Conservation (phyloP, 805 yeast species). For the Monosporozyma yasuniensis region DNA sequence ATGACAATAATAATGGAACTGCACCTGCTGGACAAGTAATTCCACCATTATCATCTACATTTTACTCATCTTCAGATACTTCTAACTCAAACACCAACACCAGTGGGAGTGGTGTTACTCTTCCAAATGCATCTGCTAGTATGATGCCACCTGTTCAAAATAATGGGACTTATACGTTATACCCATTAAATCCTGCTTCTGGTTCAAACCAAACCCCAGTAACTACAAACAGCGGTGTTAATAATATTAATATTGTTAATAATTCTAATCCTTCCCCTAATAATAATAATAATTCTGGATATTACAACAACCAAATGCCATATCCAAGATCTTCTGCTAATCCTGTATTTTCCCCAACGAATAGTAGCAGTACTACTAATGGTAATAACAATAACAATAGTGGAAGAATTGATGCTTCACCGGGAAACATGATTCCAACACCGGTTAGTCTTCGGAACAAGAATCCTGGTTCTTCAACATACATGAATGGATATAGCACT, state of each 20-base stretch:
- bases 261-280: not conserved
- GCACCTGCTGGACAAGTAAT: not conserved
- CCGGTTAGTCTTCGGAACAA: not conserved
- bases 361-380: not conserved
- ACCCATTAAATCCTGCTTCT: not conserved
- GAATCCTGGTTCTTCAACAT: not conserved
- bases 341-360: not conserved
- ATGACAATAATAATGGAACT: constrained; percentile 3
- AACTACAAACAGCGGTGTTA: not conserved
- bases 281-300: not conserved
- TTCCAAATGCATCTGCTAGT: not conserved
- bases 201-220: not conserved
- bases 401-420: not conserved
- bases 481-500: not conserved
- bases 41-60: constrained; percentile 1
- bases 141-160: not conserved
- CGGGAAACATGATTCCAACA: not conserved
- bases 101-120: not conserved
- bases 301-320: not conserved
- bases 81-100: not conserved
- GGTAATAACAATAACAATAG: not conserved
- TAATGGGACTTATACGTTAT: not conserved
- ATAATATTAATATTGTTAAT: not conserved
- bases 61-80: constrained; percentile 1
- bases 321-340: not conserved